Conservation (phyloP, 352 stramenopile genomes). For the Globisporangium mamillatum region DNA sequence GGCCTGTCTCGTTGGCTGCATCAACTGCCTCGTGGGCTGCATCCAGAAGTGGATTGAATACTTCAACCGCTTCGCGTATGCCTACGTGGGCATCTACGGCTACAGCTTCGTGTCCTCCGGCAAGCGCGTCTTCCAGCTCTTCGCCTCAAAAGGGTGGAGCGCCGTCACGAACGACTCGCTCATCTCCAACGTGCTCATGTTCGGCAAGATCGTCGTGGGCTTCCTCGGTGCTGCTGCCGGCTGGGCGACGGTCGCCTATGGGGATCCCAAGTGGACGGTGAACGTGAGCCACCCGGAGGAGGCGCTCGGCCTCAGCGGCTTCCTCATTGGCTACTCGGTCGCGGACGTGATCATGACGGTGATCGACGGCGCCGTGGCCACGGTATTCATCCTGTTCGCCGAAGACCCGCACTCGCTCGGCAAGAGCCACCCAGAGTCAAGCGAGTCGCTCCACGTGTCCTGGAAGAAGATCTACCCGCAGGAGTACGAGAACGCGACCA, state of each 20-base stretch:
- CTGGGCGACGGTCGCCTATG: conserved; percentile 34
- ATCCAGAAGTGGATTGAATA: conserved; percentile 67
- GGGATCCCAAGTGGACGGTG: conserved; percentile 37
- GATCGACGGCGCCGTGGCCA: conserved; percentile 45
- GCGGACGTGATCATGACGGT: conserved; percentile 51
- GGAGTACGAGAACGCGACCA: conserved; percentile 42
- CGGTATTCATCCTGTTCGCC: conserved; percentile 53
- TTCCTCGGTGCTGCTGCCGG: conserved; percentile 48
- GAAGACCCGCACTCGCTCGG: conserved; percentile 45
- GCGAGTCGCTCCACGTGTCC: conserved; percentile 36
- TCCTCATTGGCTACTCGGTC: conserved; percentile 51
- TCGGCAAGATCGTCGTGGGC: conserved; percentile 54
- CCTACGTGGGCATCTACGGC: conserved; percentile 73
- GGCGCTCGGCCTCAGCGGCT: conserved; percentile 41
- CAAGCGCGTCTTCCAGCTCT: conserved; percentile 53
- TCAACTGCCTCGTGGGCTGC: conserved; percentile 54
- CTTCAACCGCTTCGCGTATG: conserved; percentile 77
- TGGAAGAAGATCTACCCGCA: conserved; percentile 55
- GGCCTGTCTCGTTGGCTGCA: conserved; percentile 39
- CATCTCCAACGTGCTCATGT: conserved; percentile 58
- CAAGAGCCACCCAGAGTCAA: conserved; percentile 32
- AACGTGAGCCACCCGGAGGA: conserved; percentile 44
- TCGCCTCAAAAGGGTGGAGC: conserved; percentile 52
- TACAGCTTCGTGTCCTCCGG: conserved; percentile 52
- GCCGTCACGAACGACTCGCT: conserved; percentile 72